These are phyloP conservation scores for Quercus robur DNA, from an alignment of 306 rosid species.

Conservation along the genomic window DNA sequence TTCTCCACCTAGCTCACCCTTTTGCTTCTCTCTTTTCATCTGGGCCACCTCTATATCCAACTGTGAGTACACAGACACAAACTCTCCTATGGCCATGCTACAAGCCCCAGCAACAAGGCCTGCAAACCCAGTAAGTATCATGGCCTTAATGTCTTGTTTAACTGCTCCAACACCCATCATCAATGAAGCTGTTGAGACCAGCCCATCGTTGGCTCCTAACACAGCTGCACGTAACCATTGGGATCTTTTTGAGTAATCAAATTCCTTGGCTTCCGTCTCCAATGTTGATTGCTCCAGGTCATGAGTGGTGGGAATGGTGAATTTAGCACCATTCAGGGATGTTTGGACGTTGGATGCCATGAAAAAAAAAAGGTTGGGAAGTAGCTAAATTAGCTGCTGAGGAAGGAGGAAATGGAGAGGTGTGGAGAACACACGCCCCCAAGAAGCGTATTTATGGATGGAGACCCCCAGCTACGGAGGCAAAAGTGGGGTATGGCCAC, in stretches of 20 bases:
- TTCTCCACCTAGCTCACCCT: background rate
- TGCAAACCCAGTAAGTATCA: conserved; percentile 86
- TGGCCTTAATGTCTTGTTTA: conserved; percentile 68
- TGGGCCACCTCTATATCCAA: conserved; percentile 81
- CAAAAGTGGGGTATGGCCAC: conserved; percentile 53
- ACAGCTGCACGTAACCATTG: conserved; percentile 95
- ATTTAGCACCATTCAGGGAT: conserved; percentile 32
- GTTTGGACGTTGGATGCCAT: conserved; percentile 42
- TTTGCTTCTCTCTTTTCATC: conserved; percentile 49
- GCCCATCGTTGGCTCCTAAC: conserved; percentile 90
- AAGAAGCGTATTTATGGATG: conserved; percentile 66
- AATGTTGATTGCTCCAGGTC: conserved; percentile 48
- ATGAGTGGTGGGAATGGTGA: conserved; percentile 15
- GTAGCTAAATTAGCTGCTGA: background rate
- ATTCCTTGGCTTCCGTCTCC: conserved; percentile 39
- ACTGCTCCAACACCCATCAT: conserved; percentile 99
- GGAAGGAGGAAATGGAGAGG: conserved; percentile 25
- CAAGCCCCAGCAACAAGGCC: conserved; percentile 89
- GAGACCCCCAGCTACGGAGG: conserved; percentile 21
- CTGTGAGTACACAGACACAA: conserved; percentile 89
- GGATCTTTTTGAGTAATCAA: conserved; percentile 85
- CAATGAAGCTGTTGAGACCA: conserved; percentile 84
- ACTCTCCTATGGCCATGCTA: conserved; percentile 98
- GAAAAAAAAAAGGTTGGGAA: background rate
- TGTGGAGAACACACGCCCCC: conserved; percentile 81